These are phyloP conservation scores for Curvularia verruculosa DNA, from an alignment of 2,329 filamentous ascomycete species.

Conservation along the genomic window DNA sequence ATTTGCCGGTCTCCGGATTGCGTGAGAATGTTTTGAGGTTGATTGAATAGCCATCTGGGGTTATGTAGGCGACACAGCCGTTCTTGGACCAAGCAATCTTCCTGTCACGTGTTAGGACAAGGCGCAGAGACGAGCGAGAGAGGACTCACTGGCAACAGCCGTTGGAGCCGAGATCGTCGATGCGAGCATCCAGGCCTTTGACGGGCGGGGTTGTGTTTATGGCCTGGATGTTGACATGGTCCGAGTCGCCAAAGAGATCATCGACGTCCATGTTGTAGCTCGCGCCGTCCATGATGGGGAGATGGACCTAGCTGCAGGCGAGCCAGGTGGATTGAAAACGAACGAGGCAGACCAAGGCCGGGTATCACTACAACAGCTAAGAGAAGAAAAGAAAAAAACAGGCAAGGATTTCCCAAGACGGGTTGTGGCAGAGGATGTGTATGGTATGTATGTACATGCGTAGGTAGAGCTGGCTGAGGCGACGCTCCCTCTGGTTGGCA, in stretches of 20 bases:
- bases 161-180: conserved; percentile 76
- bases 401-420: neutral
- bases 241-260: conserved; percentile 57
- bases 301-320: neutral
- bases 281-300: conserved; percentile 58
- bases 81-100: conserved; percentile 86
- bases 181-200: conserved; percentile 71
- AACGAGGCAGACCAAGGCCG: conserved; percentile 13
- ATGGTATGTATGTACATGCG: no score
- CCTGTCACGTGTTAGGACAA: conserved; percentile 54
- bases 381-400: conserved; percentile 8
- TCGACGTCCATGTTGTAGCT: conserved; percentile 49
- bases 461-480: conserved; percentile 18
- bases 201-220: conserved; percentile 59
- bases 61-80: conserved; percentile 83
- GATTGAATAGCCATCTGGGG: conserved; percentile 71
- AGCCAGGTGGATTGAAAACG: conserved; percentile 3
- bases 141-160: conserved; percentile 82
- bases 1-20: conserved; percentile 70
- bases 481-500: conserved; percentile 15
- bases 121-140: neutral
- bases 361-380: conserved; percentile 31
- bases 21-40: conserved; percentile 76
- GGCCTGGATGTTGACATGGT: conserved; percentile 66
- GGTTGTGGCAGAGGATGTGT: conserved; percentile 9